Evolutionary conservation across 495 filamentous ascomycete genomes (phyloP), one percentile per base, ranked within the genome.

Genomic region (Hypoxylon lenormandii): DNA sequence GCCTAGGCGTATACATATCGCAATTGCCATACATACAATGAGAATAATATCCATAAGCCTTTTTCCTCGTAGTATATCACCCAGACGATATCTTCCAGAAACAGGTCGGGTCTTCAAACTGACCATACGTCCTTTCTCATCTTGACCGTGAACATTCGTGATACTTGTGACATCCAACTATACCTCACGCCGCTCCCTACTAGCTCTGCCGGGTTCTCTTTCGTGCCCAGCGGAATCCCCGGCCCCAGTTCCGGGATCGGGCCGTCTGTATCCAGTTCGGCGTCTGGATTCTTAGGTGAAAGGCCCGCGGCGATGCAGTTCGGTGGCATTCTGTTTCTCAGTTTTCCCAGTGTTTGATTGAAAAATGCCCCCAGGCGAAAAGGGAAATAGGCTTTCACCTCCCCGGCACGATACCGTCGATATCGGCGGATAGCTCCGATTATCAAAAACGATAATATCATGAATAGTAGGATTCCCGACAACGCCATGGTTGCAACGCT

Each of bases 401-500:
- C n/a, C 18, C 66, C 53, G 43, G 68, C 55, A n/a, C 77, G 56
- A 26, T 70, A 70, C 13, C 69, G 69, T 0, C 59, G 58, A 49
- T 77, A 72, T 8, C 76, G 69, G 11, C 71, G 71, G 8, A 80
- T 43, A 0, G 68, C 11, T 15, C 68, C 42, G 28, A 76, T 69
- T 0, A 50, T 57, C 0, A 73, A 15, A 13, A 72, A 67, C 47
- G 72, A 70, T 0, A 77, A 30, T 1, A 76, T 58, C 11, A 80
- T 67, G 0, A 62, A 62, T 10, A 74, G 72, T 0, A 78, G 67
- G 21, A 80, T 60, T 5, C 68, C 74, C 1, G 77, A 64, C 4
- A 80, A 52, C 0, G 77, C 72, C 30, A 77, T 75, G 21, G 80
- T 66, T 6, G 71, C 72, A n/a, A 71, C 73, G 19, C 63, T 77